Evolutionary conservation across 352 stramenopile species (phyloP).

Genomic region (Pythium aphanidermatum): DNA sequence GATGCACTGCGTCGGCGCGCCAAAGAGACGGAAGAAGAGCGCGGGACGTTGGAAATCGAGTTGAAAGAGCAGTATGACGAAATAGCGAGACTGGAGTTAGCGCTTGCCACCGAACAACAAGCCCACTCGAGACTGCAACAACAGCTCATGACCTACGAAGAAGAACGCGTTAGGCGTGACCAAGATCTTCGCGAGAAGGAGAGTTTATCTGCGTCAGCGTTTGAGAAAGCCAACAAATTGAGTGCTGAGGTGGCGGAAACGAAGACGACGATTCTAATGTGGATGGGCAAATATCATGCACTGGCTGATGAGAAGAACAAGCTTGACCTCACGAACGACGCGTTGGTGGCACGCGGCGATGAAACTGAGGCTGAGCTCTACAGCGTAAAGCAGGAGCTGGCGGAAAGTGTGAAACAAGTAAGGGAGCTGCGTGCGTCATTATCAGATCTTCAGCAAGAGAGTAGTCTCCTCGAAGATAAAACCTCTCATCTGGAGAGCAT

Average conservation of each 20-base stretch:
- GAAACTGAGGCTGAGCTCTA: too few species aligned
- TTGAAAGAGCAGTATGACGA: constrained; percentile 3
- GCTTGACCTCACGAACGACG: constrained; percentile 22
- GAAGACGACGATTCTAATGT: constrained; percentile 60
- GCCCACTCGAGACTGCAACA: background rate
- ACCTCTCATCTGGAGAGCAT: too few species aligned
- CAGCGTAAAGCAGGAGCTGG: too few species aligned
- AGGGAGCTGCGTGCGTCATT: too few species aligned
- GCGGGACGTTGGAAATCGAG: background rate
- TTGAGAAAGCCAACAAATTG: constrained; percentile 5
- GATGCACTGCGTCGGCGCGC: background rate
- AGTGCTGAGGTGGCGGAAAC: constrained; percentile 36
- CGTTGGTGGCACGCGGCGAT: constrained; percentile 24
- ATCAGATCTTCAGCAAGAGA: too few species aligned
- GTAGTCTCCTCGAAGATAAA: too few species aligned
- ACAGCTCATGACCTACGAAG: background rate
- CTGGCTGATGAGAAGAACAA: constrained; percentile 25
- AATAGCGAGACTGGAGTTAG: constrained; percentile 2
- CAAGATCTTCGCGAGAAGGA: constrained; percentile 5
- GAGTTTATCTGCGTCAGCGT: constrained; percentile 1
- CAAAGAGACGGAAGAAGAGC: background rate
- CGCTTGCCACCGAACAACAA: background rate
- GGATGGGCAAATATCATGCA: constrained; percentile 61
- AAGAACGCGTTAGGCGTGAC: background rate
- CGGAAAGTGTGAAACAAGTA: too few species aligned